phyloP scores from a whole-genome alignment of 2,329 filamentous ascomycete genomes.

The Zalaria sp. region DNA sequence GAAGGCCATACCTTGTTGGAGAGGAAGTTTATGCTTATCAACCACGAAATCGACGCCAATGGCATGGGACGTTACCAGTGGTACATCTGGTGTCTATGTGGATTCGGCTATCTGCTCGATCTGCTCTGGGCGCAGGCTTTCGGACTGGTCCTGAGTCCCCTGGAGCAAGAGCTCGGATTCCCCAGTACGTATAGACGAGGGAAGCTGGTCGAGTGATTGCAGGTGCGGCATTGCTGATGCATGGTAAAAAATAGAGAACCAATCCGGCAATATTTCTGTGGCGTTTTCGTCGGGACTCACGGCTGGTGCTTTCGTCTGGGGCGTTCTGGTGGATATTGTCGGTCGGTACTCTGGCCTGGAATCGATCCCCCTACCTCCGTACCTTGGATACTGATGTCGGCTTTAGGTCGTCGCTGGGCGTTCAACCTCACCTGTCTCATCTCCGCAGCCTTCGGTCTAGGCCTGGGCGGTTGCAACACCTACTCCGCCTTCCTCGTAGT shows the following conservation, averaged over 20 bases:
- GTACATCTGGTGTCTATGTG: slow-evolving; percentile 36
- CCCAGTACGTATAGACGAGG: slow-evolving; percentile 6
- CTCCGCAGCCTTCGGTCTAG: slow-evolving; percentile 38
- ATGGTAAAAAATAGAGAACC: slow-evolving; percentile 16
- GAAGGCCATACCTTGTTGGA: slow-evolving; percentile 9
- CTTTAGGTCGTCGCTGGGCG: slow-evolving; percentile 35
- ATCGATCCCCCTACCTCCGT: background rate
- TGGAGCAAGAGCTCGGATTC: slow-evolving; percentile 45
- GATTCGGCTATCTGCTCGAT: slow-evolving; percentile 42
- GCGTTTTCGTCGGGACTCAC: slow-evolving; percentile 42
- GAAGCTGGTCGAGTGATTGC: too few species aligned
- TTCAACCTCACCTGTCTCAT: slow-evolving; percentile 46
- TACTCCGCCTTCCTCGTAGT: slow-evolving; percentile 39
- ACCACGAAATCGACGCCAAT: slow-evolving; percentile 35
- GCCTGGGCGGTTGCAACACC: slow-evolving; percentile 33
- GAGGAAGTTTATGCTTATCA: slow-evolving; percentile 29
- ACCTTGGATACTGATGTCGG: slow-evolving; percentile 2
- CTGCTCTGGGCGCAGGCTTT: slow-evolving; percentile 46
- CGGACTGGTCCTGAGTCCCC: slow-evolving; percentile 37
- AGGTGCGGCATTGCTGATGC: too few species aligned
- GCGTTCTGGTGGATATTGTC: slow-evolving; percentile 39
- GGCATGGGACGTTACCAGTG: slow-evolving; percentile 42
- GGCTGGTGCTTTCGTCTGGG: slow-evolving; percentile 42
- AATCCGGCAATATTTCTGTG: slow-evolving; percentile 38
- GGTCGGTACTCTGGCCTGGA: slow-evolving; percentile 15